Evolutionary conservation across 176 grass and related monocot species (phyloP).

Genomic region (Elymus sibiricus): DNA sequence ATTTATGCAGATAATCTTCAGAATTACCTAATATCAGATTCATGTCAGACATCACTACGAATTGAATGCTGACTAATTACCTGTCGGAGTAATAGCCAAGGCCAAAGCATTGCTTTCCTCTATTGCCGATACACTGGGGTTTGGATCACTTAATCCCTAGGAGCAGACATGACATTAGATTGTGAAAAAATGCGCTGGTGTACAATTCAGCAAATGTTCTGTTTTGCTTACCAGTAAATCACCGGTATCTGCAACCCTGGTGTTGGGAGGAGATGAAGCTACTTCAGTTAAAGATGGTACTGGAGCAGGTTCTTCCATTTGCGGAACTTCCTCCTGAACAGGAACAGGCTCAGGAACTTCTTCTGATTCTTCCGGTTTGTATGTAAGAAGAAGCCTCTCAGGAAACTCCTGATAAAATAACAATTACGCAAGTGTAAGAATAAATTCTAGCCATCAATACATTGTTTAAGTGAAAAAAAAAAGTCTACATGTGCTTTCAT

Average conservation of each 20-base stretch:
- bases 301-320: conserved; percentile 48
- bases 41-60: neutral
- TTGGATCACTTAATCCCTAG: conserved; percentile 81
- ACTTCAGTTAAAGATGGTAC: conserved; percentile 41
- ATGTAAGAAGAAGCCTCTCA: conserved; percentile 90
- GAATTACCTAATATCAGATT: neutral
- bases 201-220: conserved; percentile 11
- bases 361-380: conserved; percentile 78
- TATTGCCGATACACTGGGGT: conserved; percentile 56
- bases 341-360: conserved; percentile 35
- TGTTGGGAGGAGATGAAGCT: conserved; percentile 38
- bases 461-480: neutral
- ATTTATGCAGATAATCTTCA: conserved; percentile 33
- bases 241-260: conserved; percentile 38
- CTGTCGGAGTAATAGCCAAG: conserved; percentile 62
- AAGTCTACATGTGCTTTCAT: neutral
- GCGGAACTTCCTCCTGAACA: conserved; percentile 51
- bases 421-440: conserved; percentile 14
- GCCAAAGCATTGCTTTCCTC: conserved; percentile 85
- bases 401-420: conserved; percentile 77
- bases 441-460: neutral
- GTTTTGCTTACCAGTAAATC: conserved; percentile 81
- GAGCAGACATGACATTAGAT: conserved; percentile 26
- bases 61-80: conserved; percentile 40
- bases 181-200: conserved; percentile 11